Evolutionary conservation across 129 eudicot genomes (phyloP).

Genomic region (Silybum marianum): DNA sequence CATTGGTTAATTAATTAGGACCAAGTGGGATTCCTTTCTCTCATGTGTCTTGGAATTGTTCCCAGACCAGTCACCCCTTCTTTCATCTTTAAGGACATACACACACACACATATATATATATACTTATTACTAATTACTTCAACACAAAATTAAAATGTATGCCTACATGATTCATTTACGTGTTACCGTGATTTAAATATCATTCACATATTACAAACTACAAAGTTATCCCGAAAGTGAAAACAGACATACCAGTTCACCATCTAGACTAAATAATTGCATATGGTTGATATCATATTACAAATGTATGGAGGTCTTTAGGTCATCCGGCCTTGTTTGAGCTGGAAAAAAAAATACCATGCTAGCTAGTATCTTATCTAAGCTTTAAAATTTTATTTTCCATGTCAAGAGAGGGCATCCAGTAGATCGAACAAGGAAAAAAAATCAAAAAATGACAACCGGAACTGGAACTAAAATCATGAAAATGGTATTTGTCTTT

Average conservation of each 20-base stretch:
- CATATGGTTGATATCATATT: neutral
- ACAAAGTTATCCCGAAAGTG: neutral
- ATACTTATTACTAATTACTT: neutral
- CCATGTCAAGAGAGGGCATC: neutral
- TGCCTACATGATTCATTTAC: neutral
- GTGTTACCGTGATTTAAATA: neutral
- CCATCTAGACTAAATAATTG: neutral
- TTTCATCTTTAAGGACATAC: neutral
- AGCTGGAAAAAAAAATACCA: neutral
- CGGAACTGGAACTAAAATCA: neutral
- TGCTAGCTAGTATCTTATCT: neutral
- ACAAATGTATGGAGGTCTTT: neutral
- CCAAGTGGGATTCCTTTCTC: slow-evolving; percentile 25
- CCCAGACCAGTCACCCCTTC: slow-evolving; percentile 10
- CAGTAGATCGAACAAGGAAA: neutral
- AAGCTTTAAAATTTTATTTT: no score
- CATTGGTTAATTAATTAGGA: slow-evolving; percentile 8
- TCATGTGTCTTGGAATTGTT: slow-evolving; percentile 21
- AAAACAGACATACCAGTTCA: neutral
- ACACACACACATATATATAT: neutral
- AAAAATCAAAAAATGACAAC: no score
- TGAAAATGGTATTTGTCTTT: neutral
- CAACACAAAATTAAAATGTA: neutral
- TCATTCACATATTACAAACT: neutral
- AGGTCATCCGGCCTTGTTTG: neutral